Conservation (phyloP, 805 yeast species). For the Sungouiozyma intestinalis region DNA sequence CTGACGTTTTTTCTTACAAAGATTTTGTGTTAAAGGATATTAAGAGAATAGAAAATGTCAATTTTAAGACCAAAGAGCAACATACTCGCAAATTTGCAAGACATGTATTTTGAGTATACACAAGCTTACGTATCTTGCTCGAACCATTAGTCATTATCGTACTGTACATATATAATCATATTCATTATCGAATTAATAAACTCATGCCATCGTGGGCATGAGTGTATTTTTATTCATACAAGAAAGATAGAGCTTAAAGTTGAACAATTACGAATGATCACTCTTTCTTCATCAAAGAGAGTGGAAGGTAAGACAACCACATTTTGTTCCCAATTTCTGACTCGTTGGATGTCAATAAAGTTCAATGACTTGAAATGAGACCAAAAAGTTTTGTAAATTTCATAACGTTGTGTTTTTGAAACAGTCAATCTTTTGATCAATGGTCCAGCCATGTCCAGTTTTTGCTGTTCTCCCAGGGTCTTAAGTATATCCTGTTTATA, state of each 20-base stretch:
- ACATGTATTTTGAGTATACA: slow-evolving; percentile 2
- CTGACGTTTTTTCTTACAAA: slow-evolving; percentile 13
- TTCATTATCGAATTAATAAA: too few species aligned
- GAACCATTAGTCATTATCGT: too few species aligned
- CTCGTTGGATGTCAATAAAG: slow-evolving; percentile 8
- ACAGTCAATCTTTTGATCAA: neutral
- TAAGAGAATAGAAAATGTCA: slow-evolving; percentile 4
- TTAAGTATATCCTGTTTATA: neutral
- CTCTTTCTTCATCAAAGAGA: slow-evolving; percentile 11
- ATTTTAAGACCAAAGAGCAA: slow-evolving; percentile 1
- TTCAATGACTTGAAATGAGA: slow-evolving; percentile 7
- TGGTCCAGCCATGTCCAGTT: too few species aligned
- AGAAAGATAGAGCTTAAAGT: neutral
- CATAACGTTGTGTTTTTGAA: neutral
- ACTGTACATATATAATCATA: neutral
- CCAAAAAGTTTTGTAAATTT: slow-evolving; percentile 8
- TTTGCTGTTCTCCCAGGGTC: neutral
- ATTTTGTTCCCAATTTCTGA: slow-evolving; percentile 4
- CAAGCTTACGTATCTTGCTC: too few species aligned
- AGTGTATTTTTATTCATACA: too few species aligned
- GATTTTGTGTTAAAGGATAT: slow-evolving; percentile 7
- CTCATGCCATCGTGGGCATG: neutral
- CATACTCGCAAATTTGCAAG: neutral
- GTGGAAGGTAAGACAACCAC: slow-evolving; percentile 13
- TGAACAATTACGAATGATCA: slow-evolving; percentile 3